Base-by-base conservation (phyloP, 225 moss, liverwort and hornwort species). In the Bryum argenteum region DNA sequence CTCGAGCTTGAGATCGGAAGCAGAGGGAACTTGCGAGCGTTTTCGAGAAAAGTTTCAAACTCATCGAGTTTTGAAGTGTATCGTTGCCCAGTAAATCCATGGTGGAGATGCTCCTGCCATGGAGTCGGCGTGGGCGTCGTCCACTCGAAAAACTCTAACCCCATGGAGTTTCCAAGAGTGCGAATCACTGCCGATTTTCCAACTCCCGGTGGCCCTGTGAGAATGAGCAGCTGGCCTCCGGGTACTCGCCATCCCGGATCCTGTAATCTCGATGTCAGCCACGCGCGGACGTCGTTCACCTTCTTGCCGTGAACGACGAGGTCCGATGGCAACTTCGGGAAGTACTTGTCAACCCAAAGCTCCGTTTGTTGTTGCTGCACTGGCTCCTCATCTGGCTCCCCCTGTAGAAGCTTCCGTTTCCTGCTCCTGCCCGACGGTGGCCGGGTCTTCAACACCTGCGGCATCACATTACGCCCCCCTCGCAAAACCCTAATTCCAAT, bases 41-140 rank as follows among this genome's bases (percentile, higher is more conserved):
- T 92, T 57, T 88, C 88, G 66, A 98, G 45, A 65, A 94, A 98
- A 10, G 69, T 73, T 65, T 87, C 89, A 66, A 98, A 98, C 50
- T 98, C 98, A 21, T 98, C 98, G 23, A 98, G 82, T 75, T 94
- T 98, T 17, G 98, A 98, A 21, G 76, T 80, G 79, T 92, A 94
- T 8, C 79, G 83, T 57, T 75, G 83, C 18, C 91, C 93, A 44
- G 85, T 85, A 39, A 75, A 78, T 39, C 84, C 88, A 63, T 94
- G 94, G 55, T 94, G 97, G 3, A 92, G 54, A 57, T 89, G 88
- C 24, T 94, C 98, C 21, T 94, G 89, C 98, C 98, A 98, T 8
- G 82, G 90, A 19, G 91, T 94, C 13, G 98, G 91, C 16, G 85
- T 87, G n/a, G 98, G 98, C 9, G 94, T 77, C 70, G 78, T 87